A percentile compares a stretch with the other conserved stretches of the same genome.
Conservation (phyloP, 148 eudicot species). For the Rhododendron ferrugineum region DNA sequence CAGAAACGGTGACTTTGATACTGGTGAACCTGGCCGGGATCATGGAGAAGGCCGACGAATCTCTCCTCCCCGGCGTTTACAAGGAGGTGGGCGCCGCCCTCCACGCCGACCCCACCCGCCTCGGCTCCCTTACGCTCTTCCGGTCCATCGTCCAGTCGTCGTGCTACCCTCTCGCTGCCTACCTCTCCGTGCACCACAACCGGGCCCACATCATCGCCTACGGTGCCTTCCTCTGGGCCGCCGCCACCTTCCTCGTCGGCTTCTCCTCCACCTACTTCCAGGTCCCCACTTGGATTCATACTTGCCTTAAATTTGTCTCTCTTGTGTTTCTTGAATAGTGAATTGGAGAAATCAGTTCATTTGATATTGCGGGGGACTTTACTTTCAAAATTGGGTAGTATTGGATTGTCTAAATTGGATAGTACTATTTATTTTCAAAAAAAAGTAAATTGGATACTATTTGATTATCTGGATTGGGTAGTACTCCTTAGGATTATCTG, state of each 20-base stretch:
- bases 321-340: background rate
- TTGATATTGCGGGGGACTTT: background rate
- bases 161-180: slow-evolving; percentile 82
- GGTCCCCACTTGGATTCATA: slow-evolving; percentile 24
- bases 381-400: background rate
- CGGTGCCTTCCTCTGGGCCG: slow-evolving; percentile 85
- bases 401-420: background rate
- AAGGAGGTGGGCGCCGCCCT: slow-evolving; percentile 75
- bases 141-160: slow-evolving; percentile 69
- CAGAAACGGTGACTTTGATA: slow-evolving; percentile 53
- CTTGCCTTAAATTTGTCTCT: background rate
- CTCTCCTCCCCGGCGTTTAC: slow-evolving; percentile 74
- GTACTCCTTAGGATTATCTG: background rate
- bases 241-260: slow-evolving; percentile 78
- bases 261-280: slow-evolving; percentile 59
- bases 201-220: slow-evolving; percentile 76
- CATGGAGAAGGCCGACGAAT: slow-evolving; percentile 82
- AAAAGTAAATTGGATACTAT: background rate
- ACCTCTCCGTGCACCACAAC: slow-evolving; percentile 59
- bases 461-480: background rate
- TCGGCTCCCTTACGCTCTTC: slow-evolving; percentile 77
- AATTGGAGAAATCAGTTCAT: background rate
- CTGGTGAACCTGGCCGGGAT: slow-evolving; percentile 75
- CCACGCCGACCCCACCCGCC: slow-evolving; percentile 64
- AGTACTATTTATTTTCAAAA: no score